Base-by-base conservation (phyloP, 2,329 filamentous ascomycete genomes). In the Alternaria ventricosa region DNA sequence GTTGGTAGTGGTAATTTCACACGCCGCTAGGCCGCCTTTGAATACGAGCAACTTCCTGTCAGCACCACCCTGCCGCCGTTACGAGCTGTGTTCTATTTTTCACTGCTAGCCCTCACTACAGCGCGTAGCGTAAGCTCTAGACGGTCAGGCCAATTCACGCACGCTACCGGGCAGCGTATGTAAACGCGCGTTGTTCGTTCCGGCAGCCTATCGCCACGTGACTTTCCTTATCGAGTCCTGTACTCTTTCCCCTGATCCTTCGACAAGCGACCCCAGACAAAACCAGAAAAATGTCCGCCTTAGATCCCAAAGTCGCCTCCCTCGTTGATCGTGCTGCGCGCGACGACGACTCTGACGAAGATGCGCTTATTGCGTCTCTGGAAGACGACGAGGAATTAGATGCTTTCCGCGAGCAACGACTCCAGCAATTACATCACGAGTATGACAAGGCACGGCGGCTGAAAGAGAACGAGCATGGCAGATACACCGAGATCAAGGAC, bases 361-460 rank as follows among this genome's bases (percentile, higher is more conserved):
- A 89, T 71, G 86, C 86, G 49, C 83, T 90, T 58, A 87, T 90
- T 68, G 86, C 85, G 36, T 83, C 85, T 58, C 84, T 90, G n/a
- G 84, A 85, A 73, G 84, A 88, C 63, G 84, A 88, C 73, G 78
- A 81, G 28, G 82, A 83, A 6, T 73, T 88, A 30, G 83, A 85
- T 68, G 80, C 81, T 57, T 87, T 89, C 74, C 86, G 87, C 61
- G 86, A 87, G 67, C 83, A 85, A 68, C 82, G 87, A 41, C 81
- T 88, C 56, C 85, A 88, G 66, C 86, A 88, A 71, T 79, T 89
- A 13, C 86, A 88, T 72, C 80, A 82, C 44, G 87, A 88, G 72
- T 83, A 87, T 62, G 76, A 82, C 43, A 82, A 84, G 46, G 85
- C 86, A 54, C 85, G 86, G 65, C 75, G 81, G 11, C 82, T 87